Base-by-base conservation (phyloP, 306 rosid species). In the Macrotyloma uniflorum region DNA sequence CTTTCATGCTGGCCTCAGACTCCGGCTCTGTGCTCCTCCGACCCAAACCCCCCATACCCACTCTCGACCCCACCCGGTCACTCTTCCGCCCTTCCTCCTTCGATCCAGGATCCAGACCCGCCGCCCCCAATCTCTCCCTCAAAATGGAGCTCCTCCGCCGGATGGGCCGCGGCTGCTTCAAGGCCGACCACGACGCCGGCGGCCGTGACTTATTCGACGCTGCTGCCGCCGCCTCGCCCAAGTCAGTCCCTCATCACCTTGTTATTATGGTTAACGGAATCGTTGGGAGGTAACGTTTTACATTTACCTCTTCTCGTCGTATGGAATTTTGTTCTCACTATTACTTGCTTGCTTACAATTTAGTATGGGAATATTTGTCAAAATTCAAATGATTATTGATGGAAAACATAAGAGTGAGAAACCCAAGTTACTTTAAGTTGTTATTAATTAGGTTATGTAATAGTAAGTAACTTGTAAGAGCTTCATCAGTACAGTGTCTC, bases 261-360 rank as follows among this genome's bases (percentile, higher is more conserved):
- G 93, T 93, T 47, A 79, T 93, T 43, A 93, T 93, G 97, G 97
- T 93, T 83, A 93, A 93, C 74, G 96, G 97, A n/a, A 83, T 93
- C 8, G 79, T 87, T 73, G 97, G 97, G 50, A 90, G 97, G 97
- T 90, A 78, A 5, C 14, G 4, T 46, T 67, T 53, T 19, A 11
- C 32, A 36, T 20, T 32, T 8, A 19, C 2, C 40, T 30, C 22
- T 4, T 30, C 10, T 0, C 30, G 0, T 0, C 33, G 8, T 8
- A 4, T 35, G 46, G 15, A 36, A 35, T 64, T 64, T 64, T 3
- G 2, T 11, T 64, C 32, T 5, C 70, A 5, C 47, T 9, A 0
- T 33, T 1, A 4, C 23, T 4, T 30, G 23, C n/a, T 15, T 62
- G 67, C 42, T 59, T 30, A 3, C 8, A 55, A 23, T 12, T 58